Conservation (phyloP, 2,329 filamentous ascomycete species). For the Aschersonia sp. region DNA sequence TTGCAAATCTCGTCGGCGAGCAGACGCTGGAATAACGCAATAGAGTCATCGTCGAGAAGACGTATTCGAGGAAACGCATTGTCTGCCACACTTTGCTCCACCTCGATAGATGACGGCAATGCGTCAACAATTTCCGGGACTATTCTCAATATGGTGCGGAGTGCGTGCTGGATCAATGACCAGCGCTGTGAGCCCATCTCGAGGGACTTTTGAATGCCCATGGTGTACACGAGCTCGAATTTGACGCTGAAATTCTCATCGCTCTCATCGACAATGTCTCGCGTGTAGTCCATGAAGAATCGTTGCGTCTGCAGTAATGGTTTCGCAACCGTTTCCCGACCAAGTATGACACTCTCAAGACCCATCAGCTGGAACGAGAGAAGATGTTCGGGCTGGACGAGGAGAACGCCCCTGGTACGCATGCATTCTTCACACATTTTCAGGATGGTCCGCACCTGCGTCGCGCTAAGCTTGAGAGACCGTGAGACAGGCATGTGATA, state of each 20-base stretch:
- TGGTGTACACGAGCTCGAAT: slow-evolving; percentile 49
- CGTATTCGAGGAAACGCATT: too few species aligned
- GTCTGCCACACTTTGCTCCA: slow-evolving; percentile 24
- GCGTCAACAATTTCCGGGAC: slow-evolving; percentile 18
- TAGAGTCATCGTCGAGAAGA: too few species aligned
- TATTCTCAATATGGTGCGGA: neutral
- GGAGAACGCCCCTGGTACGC: slow-evolving; percentile 34
- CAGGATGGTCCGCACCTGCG: slow-evolving; percentile 19
- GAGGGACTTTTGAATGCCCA: slow-evolving; percentile 34
- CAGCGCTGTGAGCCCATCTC: slow-evolving; percentile 23
- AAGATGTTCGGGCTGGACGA: slow-evolving; percentile 50
- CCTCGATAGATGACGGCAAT: slow-evolving; percentile 3
- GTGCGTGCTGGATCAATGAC: slow-evolving; percentile 1
- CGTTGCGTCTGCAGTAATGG: slow-evolving; percentile 25
- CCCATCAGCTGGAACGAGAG: slow-evolving; percentile 50
- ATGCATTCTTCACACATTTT: slow-evolving; percentile 30
- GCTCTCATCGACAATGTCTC: slow-evolving; percentile 50
- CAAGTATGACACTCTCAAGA: slow-evolving; percentile 28
- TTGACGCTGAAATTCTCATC: slow-evolving; percentile 48
- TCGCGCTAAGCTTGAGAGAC: slow-evolving; percentile 18
- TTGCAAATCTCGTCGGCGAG: slow-evolving; percentile 12
- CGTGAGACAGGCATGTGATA: slow-evolving; percentile 46
- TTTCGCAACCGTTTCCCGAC: slow-evolving; percentile 1
- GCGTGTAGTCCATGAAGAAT: slow-evolving; percentile 22
- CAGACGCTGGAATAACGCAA: too few species aligned